Percentiles rank a stretch among this genome's conserved stretches.
These are phyloP conservation scores for Perkinsus marinus DNA, from an alignment of 169 alveolate species.

Conservation along the genomic window DNA sequence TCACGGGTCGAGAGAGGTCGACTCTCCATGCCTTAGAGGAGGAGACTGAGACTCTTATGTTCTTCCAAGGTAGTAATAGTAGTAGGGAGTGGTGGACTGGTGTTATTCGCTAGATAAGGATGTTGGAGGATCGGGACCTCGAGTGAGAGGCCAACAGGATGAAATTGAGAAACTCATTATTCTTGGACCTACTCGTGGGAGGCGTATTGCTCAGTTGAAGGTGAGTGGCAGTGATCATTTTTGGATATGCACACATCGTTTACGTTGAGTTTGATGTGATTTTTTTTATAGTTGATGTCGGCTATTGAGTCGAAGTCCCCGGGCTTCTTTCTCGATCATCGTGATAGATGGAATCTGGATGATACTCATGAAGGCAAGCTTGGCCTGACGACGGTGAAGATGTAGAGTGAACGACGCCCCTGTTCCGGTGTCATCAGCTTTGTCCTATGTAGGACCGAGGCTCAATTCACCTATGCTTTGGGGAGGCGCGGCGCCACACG, in stretches of 20 bases:
- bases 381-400: not conserved
- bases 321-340: not conserved
- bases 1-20: not conserved
- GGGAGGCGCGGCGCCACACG: slow-evolving; percentile 29
- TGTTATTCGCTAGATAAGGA: not conserved
- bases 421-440: not conserved
- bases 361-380: not conserved
- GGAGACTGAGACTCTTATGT: not conserved
- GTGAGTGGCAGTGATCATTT: not conserved
- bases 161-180: not conserved
- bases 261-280: too few relatives aligned
- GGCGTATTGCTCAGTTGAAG: not conserved
- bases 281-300: not conserved
- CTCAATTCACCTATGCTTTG: slow-evolving; percentile 19
- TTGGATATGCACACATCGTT: not conserved
- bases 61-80: not conserved
- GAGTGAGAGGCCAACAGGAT: not conserved
- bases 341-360: not conserved
- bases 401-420: not conserved
- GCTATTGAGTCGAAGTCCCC: not conserved
- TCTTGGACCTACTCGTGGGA: not conserved
- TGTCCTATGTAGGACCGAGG: slow-evolving; percentile 6
- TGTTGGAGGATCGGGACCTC: not conserved
- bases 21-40: not conserved
- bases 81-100: not conserved